Conservation (phyloP, 352 stramenopile genomes). For the Pythium biforme region DNA sequence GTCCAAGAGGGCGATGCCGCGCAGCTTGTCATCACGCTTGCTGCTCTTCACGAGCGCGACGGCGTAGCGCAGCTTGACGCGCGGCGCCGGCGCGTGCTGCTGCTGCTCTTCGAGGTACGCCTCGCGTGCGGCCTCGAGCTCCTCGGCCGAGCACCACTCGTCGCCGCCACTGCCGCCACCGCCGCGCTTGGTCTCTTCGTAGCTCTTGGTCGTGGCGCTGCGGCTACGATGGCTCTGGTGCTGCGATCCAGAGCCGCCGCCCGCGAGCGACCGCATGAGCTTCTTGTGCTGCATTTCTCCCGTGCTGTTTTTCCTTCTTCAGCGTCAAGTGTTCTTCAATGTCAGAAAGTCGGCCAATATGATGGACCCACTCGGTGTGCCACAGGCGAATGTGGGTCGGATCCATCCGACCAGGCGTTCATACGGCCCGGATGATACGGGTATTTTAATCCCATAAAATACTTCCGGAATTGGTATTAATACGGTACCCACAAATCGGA, state of each 20-base stretch:
- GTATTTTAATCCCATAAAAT: too few relatives aligned
- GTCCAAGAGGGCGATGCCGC: slow-evolving; percentile 68
- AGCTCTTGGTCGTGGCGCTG: slow-evolving; percentile 17
- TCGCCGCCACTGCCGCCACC: slow-evolving; percentile 1
- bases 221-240: neutral
- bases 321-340: slow-evolving; percentile 21
- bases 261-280: slow-evolving; percentile 17
- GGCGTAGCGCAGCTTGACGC: slow-evolving; percentile 75
- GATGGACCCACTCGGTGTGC: neutral
- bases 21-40: slow-evolving; percentile 80
- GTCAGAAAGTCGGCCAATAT: slow-evolving; percentile 8
- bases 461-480: too few relatives aligned
- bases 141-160: slow-evolving; percentile 76
- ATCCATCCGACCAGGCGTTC: slow-evolving; percentile 4
- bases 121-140: slow-evolving; percentile 66
- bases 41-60: slow-evolving; percentile 72
- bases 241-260: neutral
- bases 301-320: neutral
- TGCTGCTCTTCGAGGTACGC: slow-evolving; percentile 79
- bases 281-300: slow-evolving; percentile 28
- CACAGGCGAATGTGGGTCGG: neutral
- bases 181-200: slow-evolving; percentile 20
- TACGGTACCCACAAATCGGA: too few relatives aligned
- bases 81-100: slow-evolving; percentile 59
- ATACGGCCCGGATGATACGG: too few relatives aligned